These are phyloP conservation scores for Serendipita sp. DNA, from an alignment of 768 basidiomycete genomes.

Conservation along the genomic window DNA sequence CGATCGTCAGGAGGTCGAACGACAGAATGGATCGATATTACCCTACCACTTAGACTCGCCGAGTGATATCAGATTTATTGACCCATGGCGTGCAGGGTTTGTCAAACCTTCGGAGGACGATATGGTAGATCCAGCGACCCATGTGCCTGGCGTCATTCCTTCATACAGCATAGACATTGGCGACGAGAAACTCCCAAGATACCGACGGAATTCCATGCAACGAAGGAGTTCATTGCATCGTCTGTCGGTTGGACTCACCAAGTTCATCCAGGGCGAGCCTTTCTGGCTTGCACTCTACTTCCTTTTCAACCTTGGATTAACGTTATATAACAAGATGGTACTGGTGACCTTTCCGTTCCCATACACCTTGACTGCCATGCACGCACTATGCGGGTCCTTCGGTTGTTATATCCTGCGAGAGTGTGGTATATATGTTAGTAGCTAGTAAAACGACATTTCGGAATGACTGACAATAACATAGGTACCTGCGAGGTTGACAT, in stretches of 20 bases:
- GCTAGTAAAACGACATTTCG: background rate
- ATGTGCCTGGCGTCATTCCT: background rate
- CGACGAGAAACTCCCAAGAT: background rate
- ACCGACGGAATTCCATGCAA: background rate
- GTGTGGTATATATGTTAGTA: constrained; percentile 35
- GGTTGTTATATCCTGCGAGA: constrained; percentile 59
- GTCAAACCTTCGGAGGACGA: background rate
- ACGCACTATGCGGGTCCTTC: constrained; percentile 70
- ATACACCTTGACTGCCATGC: constrained; percentile 85
- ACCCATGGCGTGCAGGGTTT: background rate
- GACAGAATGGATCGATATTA: too few relatives aligned
- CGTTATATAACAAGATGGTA: constrained; percentile 88
- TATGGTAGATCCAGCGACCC: background rate
- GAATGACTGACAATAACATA: constrained; percentile 9
- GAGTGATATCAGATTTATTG: background rate
- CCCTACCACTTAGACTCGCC: background rate
- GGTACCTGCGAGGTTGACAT: constrained; percentile 36
- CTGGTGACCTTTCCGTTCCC: constrained; percentile 89
- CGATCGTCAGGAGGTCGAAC: too few relatives aligned
- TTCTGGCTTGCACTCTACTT: constrained; percentile 76
- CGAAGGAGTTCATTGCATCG: background rate
- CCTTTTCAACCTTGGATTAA: constrained; percentile 76
- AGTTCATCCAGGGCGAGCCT: constrained; percentile 17
- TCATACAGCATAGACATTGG: background rate
- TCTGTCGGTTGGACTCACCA: background rate